phyloP scores from a whole-genome alignment of 1,139 yeast genomes.

The Scheffersomyces parashehatae region DNA sequence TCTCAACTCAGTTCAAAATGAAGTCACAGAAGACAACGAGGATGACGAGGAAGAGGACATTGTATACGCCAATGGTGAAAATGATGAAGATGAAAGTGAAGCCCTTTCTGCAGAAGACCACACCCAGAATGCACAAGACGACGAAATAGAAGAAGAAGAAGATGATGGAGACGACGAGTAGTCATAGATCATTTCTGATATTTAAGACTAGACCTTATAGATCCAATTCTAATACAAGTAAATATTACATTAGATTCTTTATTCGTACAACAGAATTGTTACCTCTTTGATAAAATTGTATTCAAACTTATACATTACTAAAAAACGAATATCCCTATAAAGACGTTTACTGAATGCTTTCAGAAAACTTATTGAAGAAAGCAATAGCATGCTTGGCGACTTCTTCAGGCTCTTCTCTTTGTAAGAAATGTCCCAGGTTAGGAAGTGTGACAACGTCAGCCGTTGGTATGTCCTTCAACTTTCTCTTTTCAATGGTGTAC shows the following conservation, averaged over 20 bases:
- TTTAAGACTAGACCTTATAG: no score
- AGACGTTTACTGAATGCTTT: not conserved
- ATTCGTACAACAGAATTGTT: no score
- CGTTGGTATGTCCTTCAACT: conserved; percentile 18
- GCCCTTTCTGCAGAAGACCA: conserved; percentile 2
- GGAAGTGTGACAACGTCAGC: conserved; percentile 32
- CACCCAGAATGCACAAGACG: conserved; percentile 9
- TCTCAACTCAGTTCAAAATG: conserved; percentile 4
- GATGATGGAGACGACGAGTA: conserved; percentile 17
- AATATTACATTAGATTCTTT: no score
- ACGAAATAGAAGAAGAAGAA: conserved; percentile 20
- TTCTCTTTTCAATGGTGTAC: conserved; percentile 25
- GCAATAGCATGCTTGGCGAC: conserved; percentile 28
- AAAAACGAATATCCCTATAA: not conserved
- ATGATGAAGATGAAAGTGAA: conserved; percentile 30
- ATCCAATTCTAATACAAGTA: no score
- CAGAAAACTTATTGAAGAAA: conserved; percentile 23
- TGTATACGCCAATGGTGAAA: conserved; percentile 45
- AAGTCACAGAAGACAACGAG: conserved; percentile 26
- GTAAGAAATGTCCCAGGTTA: conserved; percentile 43
- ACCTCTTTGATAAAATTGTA: not conserved
- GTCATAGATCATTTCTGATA: not conserved
- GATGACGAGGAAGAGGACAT: conserved; percentile 19
- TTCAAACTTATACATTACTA: not conserved
- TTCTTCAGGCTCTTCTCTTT: conserved; percentile 38